Base-by-base conservation (phyloP, 805 yeast genomes). In the Sungouiozyma intestinalis region DNA sequence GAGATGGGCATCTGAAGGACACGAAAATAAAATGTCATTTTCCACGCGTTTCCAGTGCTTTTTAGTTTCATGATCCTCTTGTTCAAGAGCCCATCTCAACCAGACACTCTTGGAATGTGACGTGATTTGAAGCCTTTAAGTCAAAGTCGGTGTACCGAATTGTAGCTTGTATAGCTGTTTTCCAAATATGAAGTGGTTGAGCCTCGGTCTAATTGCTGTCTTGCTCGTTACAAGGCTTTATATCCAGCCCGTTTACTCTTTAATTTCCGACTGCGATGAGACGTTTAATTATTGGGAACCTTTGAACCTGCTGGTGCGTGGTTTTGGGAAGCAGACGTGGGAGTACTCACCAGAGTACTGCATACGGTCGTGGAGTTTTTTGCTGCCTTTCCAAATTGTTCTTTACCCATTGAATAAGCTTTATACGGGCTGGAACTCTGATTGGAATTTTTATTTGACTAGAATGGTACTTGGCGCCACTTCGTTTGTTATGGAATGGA, bases 251-350 rank as follows among this genome's bases (percentile, higher is more conserved):
- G 72, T 45, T 73, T 79, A 3, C 52, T 74, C 45, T 65, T 78
- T 86, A 32, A 81, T 90, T 20, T 76, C 92, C 2, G 97, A 88
- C 53, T 88, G 97, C 58, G 97, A 90, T 60, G 97, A 90, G 60
- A 75, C 79, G 17, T 90, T 76, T 72, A 90, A 90, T 57, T 90
- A 85, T 63, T 87, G 95, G 90, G 97, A 90, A 49, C 96, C 97
- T 1, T 66, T 90, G 44, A 88, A 90, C 57, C 69, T 81, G 40
- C 50, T 88, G 31, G 62, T 81, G 1, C 72, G 95, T 49, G 82
- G 81, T 2, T 85, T 86, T 59, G 97, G 97, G 2, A 83, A 87
- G 52, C 87, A 87, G 60, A 88, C 97, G 0, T 88, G 97, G 97
- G 97, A 88, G 57, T 90, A 88, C 59, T 85, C 95, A 0, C 96